Evolutionary conservation across 2,329 filamentous ascomycete genomes (phyloP).

Genomic region (Cordyceps tenuipes): DNA sequence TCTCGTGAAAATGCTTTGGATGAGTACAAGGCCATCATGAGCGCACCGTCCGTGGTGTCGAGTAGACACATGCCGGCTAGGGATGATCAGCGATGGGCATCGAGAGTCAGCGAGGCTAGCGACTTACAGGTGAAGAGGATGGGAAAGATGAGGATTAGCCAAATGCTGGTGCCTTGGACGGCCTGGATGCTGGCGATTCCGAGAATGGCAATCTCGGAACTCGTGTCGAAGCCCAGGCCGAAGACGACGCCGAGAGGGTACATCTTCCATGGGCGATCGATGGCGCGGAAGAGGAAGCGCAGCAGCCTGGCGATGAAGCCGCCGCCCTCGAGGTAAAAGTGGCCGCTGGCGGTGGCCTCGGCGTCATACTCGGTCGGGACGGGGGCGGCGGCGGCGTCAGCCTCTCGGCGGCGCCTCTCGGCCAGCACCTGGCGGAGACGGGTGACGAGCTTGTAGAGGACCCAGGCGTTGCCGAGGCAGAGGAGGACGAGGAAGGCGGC

Average conservation of each 20-base stretch:
- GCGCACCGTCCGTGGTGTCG: constrained; percentile 83
- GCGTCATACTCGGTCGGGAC: constrained; percentile 20
- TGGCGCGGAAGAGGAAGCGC: constrained; percentile 65
- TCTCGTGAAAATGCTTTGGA: constrained; percentile 71
- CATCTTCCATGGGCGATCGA: constrained; percentile 86
- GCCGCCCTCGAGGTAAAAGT: constrained; percentile 64
- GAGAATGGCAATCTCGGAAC: constrained; percentile 83
- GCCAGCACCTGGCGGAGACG: constrained; percentile 56
- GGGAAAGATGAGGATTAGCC: constrained; percentile 90
- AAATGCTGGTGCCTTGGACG: constrained; percentile 77
- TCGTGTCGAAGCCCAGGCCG: constrained; percentile 91
- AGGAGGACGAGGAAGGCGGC: constrained; percentile 76
- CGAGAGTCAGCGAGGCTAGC: not conserved
- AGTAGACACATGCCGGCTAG: constrained; percentile 87
- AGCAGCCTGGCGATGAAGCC: constrained; percentile 68
- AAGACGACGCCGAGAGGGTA: constrained; percentile 83
- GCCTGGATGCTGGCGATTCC: constrained; percentile 86
- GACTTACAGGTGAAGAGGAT: constrained; percentile 70
- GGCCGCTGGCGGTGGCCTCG: constrained; percentile 29
- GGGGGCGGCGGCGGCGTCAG: constrained; percentile 20
- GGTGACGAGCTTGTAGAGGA: constrained; percentile 67
- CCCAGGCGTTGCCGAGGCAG: constrained; percentile 77
- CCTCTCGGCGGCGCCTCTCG: constrained; percentile 16
- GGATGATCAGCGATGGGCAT: not conserved
- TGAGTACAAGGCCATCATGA: constrained; percentile 93